phyloP scores from a whole-genome alignment of 2,329 filamentous ascomycete genomes.

The Trichoderma atroviride region DNA sequence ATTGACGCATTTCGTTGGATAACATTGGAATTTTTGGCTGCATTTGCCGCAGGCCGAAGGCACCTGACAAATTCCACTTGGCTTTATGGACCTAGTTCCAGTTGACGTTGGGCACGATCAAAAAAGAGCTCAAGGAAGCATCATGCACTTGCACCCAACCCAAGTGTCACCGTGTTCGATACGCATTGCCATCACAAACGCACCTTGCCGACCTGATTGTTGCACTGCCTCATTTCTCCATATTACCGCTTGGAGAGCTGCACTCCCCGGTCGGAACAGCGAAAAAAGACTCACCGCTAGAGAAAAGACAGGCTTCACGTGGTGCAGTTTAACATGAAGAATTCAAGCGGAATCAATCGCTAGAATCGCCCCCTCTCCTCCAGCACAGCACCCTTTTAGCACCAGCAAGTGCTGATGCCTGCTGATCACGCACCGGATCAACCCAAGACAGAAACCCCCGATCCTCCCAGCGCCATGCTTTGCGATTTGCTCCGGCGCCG shows the following conservation, averaged over 20 bases:
- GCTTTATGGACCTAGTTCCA: not conserved
- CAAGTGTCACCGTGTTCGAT: not conserved
- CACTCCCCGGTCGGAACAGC: not conserved
- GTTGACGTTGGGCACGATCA: not conserved
- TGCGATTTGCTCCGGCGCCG: conserved; percentile 22
- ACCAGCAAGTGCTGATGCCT: conserved; percentile 18
- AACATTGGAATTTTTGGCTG: not conserved
- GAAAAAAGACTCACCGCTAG: not conserved
- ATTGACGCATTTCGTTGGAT: not conserved
- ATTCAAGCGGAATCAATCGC: not conserved
- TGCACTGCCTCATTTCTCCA: conserved; percentile 12
- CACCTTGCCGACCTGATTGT: not conserved
- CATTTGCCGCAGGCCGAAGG: not conserved
- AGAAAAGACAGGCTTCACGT: not conserved
- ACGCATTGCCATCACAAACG: not conserved
- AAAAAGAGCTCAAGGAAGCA: not conserved
- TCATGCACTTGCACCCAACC: not conserved
- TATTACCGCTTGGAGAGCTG: not conserved
- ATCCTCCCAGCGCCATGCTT: conserved; percentile 1
- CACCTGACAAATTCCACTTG: not conserved
- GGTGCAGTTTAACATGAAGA: not conserved
- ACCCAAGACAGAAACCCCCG: conserved; percentile 21
- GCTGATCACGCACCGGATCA: conserved; percentile 16
- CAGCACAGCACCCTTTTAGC: not conserved
- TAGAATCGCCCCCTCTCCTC: not conserved